These are phyloP conservation scores for Nitzschia sp. DNA, from an alignment of 108 stramenopile genomes.

Conservation along the genomic window DNA sequence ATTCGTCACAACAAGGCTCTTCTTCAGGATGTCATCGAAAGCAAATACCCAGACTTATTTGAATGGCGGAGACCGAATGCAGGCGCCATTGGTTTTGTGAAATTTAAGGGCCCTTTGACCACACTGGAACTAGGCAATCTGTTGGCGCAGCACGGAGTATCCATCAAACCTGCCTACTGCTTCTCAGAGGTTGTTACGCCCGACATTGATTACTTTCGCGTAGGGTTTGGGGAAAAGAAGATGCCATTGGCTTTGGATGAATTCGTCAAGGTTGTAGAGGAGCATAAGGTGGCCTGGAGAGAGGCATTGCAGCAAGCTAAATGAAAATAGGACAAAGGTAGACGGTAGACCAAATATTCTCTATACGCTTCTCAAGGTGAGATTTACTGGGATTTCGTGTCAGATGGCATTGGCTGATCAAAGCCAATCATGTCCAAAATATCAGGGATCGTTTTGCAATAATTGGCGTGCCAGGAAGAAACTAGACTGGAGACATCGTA, in stretches of 20 bases:
- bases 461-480: slow-evolving; percentile 48
- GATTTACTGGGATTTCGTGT: no score
- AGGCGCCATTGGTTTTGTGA: slow-evolving; percentile 74
- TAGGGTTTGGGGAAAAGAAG: slow-evolving; percentile 72
- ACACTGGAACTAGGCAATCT: slow-evolving; percentile 51
- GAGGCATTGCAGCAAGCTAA: neutral
- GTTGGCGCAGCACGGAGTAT: slow-evolving; percentile 55
- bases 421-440: slow-evolving; percentile 48
- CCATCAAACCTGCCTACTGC: slow-evolving; percentile 80
- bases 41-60: slow-evolving; percentile 52
- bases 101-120: slow-evolving; percentile 67
- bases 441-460: slow-evolving; percentile 43
- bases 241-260: slow-evolving; percentile 58
- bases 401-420: slow-evolving; percentile 14
- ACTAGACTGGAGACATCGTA: slow-evolving; percentile 57
- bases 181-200: slow-evolving; percentile 38
- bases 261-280: slow-evolving; percentile 46
- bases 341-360: no score
- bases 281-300: slow-evolving; percentile 49
- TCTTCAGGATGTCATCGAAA: slow-evolving; percentile 51
- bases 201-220: slow-evolving; percentile 58
- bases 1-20: slow-evolving; percentile 57
- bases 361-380: neutral
- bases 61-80: slow-evolving; percentile 62
- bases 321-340: no score